A percentile compares a stretch with the other conserved stretches of the same genome.
phyloP scores from a whole-genome alignment of 23 red algal genomes.

The Pyropia haitanensis region DNA sequence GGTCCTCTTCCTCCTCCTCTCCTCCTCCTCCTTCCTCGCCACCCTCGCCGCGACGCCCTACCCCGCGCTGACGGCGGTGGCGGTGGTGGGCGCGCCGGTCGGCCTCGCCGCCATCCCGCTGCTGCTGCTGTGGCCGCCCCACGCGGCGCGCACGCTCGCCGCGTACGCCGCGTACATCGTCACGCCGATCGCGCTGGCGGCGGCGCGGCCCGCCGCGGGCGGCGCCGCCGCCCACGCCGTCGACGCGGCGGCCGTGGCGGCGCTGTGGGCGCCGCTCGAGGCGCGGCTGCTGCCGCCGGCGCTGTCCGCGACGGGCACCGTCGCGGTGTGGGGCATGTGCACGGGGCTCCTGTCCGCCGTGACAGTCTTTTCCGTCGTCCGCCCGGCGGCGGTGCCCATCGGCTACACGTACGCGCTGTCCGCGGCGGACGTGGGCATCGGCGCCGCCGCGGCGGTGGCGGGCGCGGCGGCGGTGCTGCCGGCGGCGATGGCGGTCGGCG shows the following conservation, averaged over 20 bases:
- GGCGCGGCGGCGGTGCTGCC: slow-evolving; percentile 8
- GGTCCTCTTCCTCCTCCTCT: slow-evolving; percentile 32
- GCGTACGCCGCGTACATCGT: slow-evolving; percentile 27
- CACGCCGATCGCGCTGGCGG: slow-evolving; percentile 25
- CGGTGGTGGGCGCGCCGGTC: slow-evolving; percentile 22
- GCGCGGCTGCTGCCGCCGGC: slow-evolving; percentile 16
- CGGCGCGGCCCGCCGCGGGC: slow-evolving; percentile 12
- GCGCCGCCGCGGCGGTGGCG: neutral
- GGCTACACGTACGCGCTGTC: slow-evolving; percentile 36
- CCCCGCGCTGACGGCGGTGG: slow-evolving; percentile 15
- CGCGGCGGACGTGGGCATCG: slow-evolving; percentile 1
- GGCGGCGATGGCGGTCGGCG: slow-evolving; percentile 19
- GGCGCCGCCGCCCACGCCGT: neutral
- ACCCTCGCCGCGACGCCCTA: slow-evolving; percentile 25
- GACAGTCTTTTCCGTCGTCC: slow-evolving; percentile 39
- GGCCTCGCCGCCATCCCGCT: slow-evolving; percentile 12
- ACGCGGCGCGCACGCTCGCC: slow-evolving; percentile 11
- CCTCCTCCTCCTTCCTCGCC: slow-evolving; percentile 37
- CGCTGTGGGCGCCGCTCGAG: slow-evolving; percentile 38
- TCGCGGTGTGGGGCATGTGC: slow-evolving; percentile 41
- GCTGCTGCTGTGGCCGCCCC: slow-evolving; percentile 15
- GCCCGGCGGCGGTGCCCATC: slow-evolving; percentile 16
- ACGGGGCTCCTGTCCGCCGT: slow-evolving; percentile 32
- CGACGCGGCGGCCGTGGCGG: slow-evolving; percentile 16
- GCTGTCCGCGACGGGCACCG: slow-evolving; percentile 37